Percentiles rank a stretch among this genome's conserved stretches.
phyloP scores from a whole-genome alignment of 2,329 filamentous ascomycete species.

The Exophiala sp. region DNA sequence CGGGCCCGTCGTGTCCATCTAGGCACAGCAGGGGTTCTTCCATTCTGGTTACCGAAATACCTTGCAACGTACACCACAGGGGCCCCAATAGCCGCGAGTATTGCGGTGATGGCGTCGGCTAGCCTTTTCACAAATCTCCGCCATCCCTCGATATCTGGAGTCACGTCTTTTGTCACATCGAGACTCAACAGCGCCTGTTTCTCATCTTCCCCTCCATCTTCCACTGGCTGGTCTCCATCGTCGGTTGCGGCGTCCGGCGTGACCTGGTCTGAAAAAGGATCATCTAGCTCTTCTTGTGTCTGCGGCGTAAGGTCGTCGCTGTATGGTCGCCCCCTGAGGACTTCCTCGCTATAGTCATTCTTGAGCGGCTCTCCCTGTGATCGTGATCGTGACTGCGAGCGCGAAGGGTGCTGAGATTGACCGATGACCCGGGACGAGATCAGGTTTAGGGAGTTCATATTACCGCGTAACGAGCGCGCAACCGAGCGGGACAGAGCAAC shows the following conservation, averaged over 20 bases:
- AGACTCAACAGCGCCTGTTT: slow-evolving; percentile 60
- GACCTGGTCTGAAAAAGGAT: slow-evolving; percentile 30
- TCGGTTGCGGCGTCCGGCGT: slow-evolving; percentile 26
- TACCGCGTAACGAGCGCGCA: slow-evolving; percentile 11
- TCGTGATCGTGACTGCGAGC: slow-evolving; percentile 51
- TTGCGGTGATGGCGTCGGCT: slow-evolving; percentile 64
- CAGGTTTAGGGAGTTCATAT: slow-evolving; percentile 94
- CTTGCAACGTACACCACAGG: slow-evolving; percentile 78
- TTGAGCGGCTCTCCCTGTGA: slow-evolving; percentile 46
- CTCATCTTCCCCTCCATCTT: slow-evolving; percentile 50
- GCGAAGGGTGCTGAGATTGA: slow-evolving; percentile 47
- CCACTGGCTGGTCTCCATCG: slow-evolving; percentile 35
- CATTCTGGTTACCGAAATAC: slow-evolving; percentile 74
- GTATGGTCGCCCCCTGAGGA: slow-evolving; percentile 39
- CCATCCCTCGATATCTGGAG: slow-evolving; percentile 37
- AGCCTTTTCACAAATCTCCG: slow-evolving; percentile 62
- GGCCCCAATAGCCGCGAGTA: slow-evolving; percentile 70
- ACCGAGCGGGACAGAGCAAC: neutral
- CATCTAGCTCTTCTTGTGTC: slow-evolving; percentile 31
- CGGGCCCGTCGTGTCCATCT: slow-evolving; percentile 53
- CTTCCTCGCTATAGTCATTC: slow-evolving; percentile 32
- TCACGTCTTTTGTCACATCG: slow-evolving; percentile 34
- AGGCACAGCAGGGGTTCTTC: slow-evolving; percentile 69
- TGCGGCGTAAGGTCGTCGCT: slow-evolving; percentile 34
- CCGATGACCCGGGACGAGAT: slow-evolving; percentile 75